Conservation (phyloP, 2,329 filamentous ascomycete genomes). For the Aspergillus felis region DNA sequence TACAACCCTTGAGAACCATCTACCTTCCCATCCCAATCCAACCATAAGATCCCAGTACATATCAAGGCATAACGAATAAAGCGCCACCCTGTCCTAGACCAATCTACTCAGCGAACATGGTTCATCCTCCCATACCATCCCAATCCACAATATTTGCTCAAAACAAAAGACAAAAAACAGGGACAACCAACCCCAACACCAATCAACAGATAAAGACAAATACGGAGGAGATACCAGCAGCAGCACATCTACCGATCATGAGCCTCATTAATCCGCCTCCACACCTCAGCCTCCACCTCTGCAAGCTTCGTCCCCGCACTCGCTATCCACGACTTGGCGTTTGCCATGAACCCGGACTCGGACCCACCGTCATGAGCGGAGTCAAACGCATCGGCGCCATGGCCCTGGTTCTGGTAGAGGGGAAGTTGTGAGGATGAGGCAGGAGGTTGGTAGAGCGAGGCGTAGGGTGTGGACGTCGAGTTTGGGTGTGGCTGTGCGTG, state of each 20-base stretch:
- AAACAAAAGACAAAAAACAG: not conserved
- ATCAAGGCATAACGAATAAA: not conserved
- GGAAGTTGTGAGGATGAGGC: conserved; percentile 12
- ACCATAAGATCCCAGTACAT: not conserved
- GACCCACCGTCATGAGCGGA: not conserved
- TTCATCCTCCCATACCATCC: too few species aligned
- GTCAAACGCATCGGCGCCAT: not conserved
- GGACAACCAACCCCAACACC: not conserved
- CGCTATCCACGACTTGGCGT: conserved; percentile 42
- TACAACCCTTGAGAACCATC: not conserved
- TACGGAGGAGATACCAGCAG: not conserved
- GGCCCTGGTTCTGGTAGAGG: conserved; percentile 8
- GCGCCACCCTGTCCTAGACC: not conserved
- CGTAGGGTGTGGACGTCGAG: conserved; percentile 24
- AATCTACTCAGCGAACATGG: too few species aligned
- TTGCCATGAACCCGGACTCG: conserved; percentile 29
- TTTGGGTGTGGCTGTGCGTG: conserved; percentile 15
- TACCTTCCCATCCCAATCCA: too few species aligned
- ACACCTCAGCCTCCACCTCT: conserved; percentile 46
- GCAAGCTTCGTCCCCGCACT: conserved; percentile 39
- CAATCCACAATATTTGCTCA: too few species aligned
- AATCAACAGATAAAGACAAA: not conserved
- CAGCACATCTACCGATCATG: conserved; percentile 21
- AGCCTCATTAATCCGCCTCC: conserved; percentile 44
- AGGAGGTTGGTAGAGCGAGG: conserved; percentile 22